phyloP scores from a whole-genome alignment of 495 filamentous ascomycete genomes.

The Hypoxylon rickii region DNA sequence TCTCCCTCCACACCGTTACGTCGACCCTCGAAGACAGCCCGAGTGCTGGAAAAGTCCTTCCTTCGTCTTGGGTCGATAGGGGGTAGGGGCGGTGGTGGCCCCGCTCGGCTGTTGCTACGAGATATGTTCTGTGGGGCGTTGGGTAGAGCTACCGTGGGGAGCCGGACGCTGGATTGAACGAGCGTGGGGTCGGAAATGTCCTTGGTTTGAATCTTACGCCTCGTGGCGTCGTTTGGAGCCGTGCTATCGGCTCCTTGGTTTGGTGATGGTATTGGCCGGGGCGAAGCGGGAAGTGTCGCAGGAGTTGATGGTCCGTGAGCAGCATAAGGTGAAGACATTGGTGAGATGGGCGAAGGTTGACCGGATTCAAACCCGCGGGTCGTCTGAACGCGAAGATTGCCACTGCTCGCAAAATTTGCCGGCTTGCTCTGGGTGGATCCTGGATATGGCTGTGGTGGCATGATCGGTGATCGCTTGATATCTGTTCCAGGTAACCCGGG shows the following conservation, averaged over 20 bases:
- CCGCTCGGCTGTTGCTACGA: constrained; percentile 44
- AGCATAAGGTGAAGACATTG: constrained; percentile 54
- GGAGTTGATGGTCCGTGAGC: constrained; percentile 61
- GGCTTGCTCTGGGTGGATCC: constrained; percentile 36
- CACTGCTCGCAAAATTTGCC: constrained; percentile 28
- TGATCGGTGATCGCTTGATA: constrained; percentile 49
- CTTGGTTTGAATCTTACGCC: constrained; percentile 70
- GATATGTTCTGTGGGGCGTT: constrained; percentile 31
- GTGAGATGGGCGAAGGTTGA: constrained; percentile 54
- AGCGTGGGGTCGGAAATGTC: constrained; percentile 86
- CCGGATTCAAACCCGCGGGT: constrained; percentile 41
- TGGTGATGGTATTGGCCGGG: constrained; percentile 37
- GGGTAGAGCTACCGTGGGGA: constrained; percentile 68
- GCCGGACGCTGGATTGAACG: constrained; percentile 73
- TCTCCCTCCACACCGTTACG: constrained; percentile 41
- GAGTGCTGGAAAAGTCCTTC: constrained; percentile 60
- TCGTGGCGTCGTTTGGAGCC: constrained; percentile 46
- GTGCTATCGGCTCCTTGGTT: constrained; percentile 30
- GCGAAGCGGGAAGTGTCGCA: constrained; percentile 41
- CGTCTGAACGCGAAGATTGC: constrained; percentile 40
- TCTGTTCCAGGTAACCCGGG: constrained; percentile 51
- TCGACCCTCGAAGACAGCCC: constrained; percentile 56
- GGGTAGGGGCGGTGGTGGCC: constrained; percentile 67
- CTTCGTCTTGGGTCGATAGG: constrained; percentile 71
- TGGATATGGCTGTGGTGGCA: constrained; percentile 55